Base-by-base conservation (phyloP, 805 yeast species). In the Metschnikowia similis region DNA sequence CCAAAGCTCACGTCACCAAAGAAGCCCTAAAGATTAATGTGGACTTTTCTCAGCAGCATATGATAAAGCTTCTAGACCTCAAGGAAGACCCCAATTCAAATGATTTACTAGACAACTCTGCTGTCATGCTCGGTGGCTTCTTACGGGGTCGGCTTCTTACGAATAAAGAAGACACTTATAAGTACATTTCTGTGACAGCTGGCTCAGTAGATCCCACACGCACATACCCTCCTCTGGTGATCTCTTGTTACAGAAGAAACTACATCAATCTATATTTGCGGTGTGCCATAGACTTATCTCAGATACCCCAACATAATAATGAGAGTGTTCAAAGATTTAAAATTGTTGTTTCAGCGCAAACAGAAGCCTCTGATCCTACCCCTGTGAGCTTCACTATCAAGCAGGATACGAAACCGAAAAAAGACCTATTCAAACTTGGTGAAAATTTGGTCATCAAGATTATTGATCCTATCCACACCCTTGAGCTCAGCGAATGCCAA, bases 161-260 rank as follows among this genome's bases (percentile, higher is more conserved):
- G 4, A 70, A 72, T 54, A 72, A 71, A 46, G 59, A 57, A 16
- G 77, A 73, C 50, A 72, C 71, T 53, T 65, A 60, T 47, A 69
- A 70, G 56, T 72, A 65, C 54, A 45, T 58, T 21, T 29, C 45
- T 29, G 47, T 50, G 29, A 30, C 48, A 6, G 11, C 54, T 1
- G 59, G 57, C 13, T 21, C 51, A 14, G 55, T 55, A 28, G 50
- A 51, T 45, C 49, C 40, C 3, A 7, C 31, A 6, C 50, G 31
- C 31, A 26, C 34, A 21, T 49, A 53, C 38, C 65, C 65, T 37
- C 73, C 76, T 10, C 66, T 59, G 47, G 75, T 72, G n/a, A 66
- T 75, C 26, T 68, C 76, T 9, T 75, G 79, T 54, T 75, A 75
- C 57, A 59, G 80, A 51, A 56, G 80, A 49, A 75, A 75, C 54